Base-by-base conservation (phyloP, 140 eudicot genomes). In the Stevia rebaudiana region DNA sequence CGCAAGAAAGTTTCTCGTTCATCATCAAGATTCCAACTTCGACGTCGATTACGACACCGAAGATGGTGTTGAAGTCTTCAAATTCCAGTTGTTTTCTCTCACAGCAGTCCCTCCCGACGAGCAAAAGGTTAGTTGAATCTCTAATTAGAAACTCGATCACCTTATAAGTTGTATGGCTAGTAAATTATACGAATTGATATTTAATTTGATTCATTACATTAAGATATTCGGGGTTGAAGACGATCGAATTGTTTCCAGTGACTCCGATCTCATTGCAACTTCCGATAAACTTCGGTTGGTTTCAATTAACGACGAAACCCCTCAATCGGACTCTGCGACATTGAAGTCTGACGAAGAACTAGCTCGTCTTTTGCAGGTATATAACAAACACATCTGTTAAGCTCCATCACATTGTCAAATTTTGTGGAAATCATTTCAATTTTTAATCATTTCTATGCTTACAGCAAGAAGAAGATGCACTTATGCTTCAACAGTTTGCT, bases 381-480 rank as follows among this genome's bases (percentile, higher is more conserved):
- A 16, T 33, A 1, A 52, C 8, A 35, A n/a, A n/a, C n/a, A n/a
- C n/a, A n/a, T n/a, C n/a, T n/a, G n/a, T n/a, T n/a, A n/a, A n/a
- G n/a, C n/a, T n/a, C 0, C 33, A 35, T 18, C 11, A 15, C 8
- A 16, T 18, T n/a, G n/a, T n/a, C 52, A 8, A 43, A 0, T 60
- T 55, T 41, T 39, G 57, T 42, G 2, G 37, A 43, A 19, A 0
- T 49, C 2, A 0, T 47, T 35, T 3, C 23, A 28, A 41, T 18
- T 66, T 18, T 66, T 55, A 25, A 40, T 36, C 30, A 70, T 46
- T 58, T 21, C 72, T 22, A 63, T 68, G 54, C 41, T 59, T 59
- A 37, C 54, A 92, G 96, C 92, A 90, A 15, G 95, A 92, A 77
- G 98, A 92, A 77, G 98, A 92, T 50, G 92, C 96, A 40, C 79